Evolutionary conservation across 176 grass and related monocot genomes (phyloP).

Genomic region (Calamus simplicifolius): DNA sequence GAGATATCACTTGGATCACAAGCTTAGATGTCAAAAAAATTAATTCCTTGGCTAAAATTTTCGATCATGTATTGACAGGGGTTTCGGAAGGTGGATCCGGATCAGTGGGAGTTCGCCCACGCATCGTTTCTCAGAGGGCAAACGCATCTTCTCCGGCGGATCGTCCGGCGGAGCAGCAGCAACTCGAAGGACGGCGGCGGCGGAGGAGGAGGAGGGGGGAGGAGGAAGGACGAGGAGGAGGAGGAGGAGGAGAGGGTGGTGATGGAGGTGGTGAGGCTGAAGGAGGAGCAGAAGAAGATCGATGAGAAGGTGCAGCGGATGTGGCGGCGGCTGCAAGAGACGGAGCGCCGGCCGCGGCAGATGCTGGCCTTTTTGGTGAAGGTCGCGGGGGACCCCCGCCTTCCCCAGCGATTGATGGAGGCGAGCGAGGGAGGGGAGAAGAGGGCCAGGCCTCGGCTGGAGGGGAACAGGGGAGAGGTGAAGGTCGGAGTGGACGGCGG

Average conservation of each 20-base stretch:
- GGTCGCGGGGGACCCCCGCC: constrained; percentile 42
- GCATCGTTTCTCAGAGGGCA: constrained; percentile 60
- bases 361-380: constrained; percentile 80
- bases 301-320: constrained; percentile 51
- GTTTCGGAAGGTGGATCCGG: constrained; percentile 78
- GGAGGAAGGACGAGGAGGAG: neutral
- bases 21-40: neutral
- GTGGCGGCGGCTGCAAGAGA: constrained; percentile 78
- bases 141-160: constrained; percentile 48
- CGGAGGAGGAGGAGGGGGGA: constrained; percentile 6
- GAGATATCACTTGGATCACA: neutral
- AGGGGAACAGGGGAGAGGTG: too few species aligned
- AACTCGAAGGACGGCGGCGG: constrained; percentile 21
- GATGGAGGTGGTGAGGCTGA: constrained; percentile 62
- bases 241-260: constrained; percentile 42
- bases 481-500: too few species aligned
- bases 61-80: constrained; percentile 26
- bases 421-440: too few species aligned
- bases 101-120: constrained; percentile 74
- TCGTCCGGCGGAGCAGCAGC: constrained; percentile 38
- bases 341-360: constrained; percentile 61
- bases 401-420: constrained; percentile 42
- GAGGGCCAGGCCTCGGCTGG: too few species aligned
- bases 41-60: neutral
- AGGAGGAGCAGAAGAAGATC: constrained; percentile 65